Base-by-base conservation (phyloP, 148 eudicot genomes). In the Cornus controversa region DNA sequence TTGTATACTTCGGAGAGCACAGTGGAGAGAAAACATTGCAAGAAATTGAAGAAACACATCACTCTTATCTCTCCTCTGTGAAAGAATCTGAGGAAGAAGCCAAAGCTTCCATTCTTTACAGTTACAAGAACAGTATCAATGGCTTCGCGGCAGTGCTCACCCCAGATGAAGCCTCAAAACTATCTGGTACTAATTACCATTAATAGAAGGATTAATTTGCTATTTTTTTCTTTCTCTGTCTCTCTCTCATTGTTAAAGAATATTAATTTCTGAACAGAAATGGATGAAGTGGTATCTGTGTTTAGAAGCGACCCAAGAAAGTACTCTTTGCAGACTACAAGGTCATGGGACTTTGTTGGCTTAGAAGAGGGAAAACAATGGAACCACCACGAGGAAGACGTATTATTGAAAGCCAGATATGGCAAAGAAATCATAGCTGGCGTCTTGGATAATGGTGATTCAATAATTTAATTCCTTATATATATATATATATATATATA, bases 341-440 rank as follows among this genome's bases (percentile, higher is more conserved):
- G 98, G 77, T 94, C 98, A 72, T 94, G 98, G 98, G 95, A 88
- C 62, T 94, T 94, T 80, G 81, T 89, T 36, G 95, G 93, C 27
- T 62, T 92, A 69, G 87, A 87, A 37, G 96, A 89, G 75, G 80
- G 63, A 79, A 34, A 63, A 4, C 74, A 64, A 4, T 65, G 18
- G 25, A 74, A 67, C 3, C 29, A 40, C 22, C 22, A 37, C 69
- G 20, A 76, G 71, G 7, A 62, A 5, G 80, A 83, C 71, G 69
- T 93, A 58, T 65, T 90, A 42, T 9, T 85, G 6, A 86, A 87
- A 81, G 84, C 98, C 11, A 85, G 80, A 73, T 93, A 90, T 80
- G 98, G 98, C 0, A 86, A 82, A 67, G 84, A 86, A 47, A 87
- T 93, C 80, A 82, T 93, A 26, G 86, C 90, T 85, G 98, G 96